Conservation (phyloP, 2,329 filamentous ascomycete genomes). For the Onygenales sp. region DNA sequence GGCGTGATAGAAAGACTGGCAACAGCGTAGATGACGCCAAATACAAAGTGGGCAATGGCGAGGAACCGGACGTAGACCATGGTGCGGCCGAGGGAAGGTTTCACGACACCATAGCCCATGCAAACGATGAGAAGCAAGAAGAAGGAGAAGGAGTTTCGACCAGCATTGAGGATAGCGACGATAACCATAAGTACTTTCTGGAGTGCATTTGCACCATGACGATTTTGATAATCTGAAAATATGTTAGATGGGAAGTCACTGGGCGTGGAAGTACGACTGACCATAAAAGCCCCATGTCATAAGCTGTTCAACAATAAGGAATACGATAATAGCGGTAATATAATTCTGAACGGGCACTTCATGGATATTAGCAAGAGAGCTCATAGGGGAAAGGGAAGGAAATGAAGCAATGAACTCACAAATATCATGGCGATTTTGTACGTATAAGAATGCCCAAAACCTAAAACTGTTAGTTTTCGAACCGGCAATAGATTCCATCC, state of each 20-base stretch:
- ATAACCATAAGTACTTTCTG: conserved; percentile 81
- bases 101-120: conserved; percentile 98
- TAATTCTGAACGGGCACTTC: conserved; percentile 94
- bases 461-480: conserved; percentile 29
- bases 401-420: conserved; percentile 38
- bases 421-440: conserved; percentile 88
- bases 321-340: conserved; percentile 91
- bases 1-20: conserved; percentile 82
- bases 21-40: conserved; percentile 86
- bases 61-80: conserved; percentile 92
- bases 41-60: conserved; percentile 86
- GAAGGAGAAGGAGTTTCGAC: conserved; percentile 94
- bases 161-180: conserved; percentile 88
- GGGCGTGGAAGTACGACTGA: conserved; percentile 32
- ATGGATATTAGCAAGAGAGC: conserved; percentile 23
- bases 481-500: background rate
- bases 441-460: conserved; percentile 93
- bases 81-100: conserved; percentile 78
- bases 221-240: conserved; percentile 72
- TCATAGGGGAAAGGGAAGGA: background rate
- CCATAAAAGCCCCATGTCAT: conserved; percentile 98
- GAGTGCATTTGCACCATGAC: conserved; percentile 71
- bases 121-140: conserved; percentile 96
- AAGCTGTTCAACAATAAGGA: conserved; percentile 89
- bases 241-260: background rate